These are phyloP conservation scores for Allodekkera sacchari DNA, from an alignment of 805 yeast genomes.

Conservation along the genomic window DNA sequence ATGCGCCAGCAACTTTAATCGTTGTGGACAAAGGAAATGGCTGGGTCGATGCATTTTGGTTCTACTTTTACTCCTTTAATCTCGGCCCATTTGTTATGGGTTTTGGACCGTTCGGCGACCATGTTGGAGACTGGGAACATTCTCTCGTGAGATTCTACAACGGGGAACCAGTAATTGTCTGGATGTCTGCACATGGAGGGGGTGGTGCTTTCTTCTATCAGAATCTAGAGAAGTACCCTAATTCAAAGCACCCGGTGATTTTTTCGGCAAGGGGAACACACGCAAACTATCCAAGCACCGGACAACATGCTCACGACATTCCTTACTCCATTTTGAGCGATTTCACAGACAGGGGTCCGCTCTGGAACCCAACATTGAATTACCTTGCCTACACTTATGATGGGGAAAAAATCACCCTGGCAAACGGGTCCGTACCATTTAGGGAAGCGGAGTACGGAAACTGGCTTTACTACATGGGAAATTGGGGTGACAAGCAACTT, in stretches of 20 bases:
- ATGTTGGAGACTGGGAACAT: constrained; percentile 98
- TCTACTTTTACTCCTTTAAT: constrained; percentile 89
- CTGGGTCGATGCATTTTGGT: constrained; percentile 95
- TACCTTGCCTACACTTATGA: constrained; percentile 75
- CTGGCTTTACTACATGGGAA: constrained; percentile 78
- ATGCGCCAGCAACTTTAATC: constrained; percentile 75
- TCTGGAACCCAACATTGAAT: constrained; percentile 90
- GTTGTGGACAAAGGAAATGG: constrained; percentile 92
- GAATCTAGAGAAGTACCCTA: constrained; percentile 51
- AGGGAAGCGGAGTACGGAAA: constrained; percentile 49
- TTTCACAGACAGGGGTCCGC: constrained; percentile 89
- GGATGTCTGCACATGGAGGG: constrained; percentile 99
- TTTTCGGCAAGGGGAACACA: constrained; percentile 95
- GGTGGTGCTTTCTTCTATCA: constrained; percentile 81
- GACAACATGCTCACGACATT: constrained; percentile 91
- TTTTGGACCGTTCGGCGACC: constrained; percentile 93
- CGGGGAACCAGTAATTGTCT: constrained; percentile 72
- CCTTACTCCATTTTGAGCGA: constrained; percentile 89
- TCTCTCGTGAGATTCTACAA: constrained; percentile 75
- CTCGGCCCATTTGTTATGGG: constrained; percentile 98
- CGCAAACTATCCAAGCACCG: constrained; percentile 93
- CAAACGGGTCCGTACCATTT: constrained; percentile 38
- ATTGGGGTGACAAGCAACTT: constrained; percentile 84
- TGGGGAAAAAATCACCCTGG: constrained; percentile 38
- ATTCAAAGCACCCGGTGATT: constrained; percentile 59